These are phyloP conservation scores for Salvia rosmarinus DNA, from an alignment of 257 asterid genomes.

Conservation along the genomic window DNA sequence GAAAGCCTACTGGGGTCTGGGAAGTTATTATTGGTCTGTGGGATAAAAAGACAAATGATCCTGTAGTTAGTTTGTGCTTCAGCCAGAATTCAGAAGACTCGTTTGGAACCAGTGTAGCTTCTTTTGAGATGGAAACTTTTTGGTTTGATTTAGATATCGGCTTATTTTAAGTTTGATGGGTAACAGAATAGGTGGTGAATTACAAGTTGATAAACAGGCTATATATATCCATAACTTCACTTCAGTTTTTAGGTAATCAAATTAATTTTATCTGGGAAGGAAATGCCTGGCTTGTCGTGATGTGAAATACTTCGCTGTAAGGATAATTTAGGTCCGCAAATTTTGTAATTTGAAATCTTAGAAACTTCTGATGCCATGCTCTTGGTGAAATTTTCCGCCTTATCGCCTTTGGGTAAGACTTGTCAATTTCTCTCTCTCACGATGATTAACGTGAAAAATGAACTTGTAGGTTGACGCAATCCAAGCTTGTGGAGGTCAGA, in stretches of 20 bases:
- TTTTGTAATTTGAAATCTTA: background rate
- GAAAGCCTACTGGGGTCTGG: background rate
- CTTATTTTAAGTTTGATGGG: background rate
- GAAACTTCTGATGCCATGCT: background rate
- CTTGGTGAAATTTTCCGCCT: background rate
- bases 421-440: background rate
- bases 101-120: background rate
- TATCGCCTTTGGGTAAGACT: background rate
- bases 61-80: slow-evolving; percentile 11
- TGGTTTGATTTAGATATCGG: slow-evolving; percentile 7
- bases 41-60: background rate
- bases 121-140: slow-evolving; percentile 2
- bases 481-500: slow-evolving; percentile 95
- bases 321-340: background rate
- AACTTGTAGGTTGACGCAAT: slow-evolving; percentile 84
- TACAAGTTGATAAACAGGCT: background rate
- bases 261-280: background rate
- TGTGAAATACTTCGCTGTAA: background rate
- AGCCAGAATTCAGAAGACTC: slow-evolving; percentile 5
- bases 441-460: slow-evolving; percentile 18
- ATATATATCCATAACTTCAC: background rate
- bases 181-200: background rate
- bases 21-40: slow-evolving; percentile 8
- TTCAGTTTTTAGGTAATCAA: background rate
- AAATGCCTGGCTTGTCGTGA: slow-evolving; percentile 5